Evolutionary conservation across 1,139 yeast species (phyloP), one percentile per base, ranked within the genome.

Genomic region (Candida labiduridarum): DNA sequence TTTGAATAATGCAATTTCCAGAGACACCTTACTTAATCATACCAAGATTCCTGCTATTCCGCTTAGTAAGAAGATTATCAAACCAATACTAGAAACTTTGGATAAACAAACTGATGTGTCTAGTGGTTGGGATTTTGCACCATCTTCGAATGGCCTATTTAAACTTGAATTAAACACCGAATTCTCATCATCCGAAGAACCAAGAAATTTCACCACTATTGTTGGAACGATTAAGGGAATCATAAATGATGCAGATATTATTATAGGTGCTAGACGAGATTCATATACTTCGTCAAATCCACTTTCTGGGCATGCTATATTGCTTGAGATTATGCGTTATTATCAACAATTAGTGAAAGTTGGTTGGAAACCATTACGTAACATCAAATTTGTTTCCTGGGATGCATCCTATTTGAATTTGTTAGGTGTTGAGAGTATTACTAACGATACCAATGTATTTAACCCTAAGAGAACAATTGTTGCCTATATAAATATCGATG

Each of bases 351-450:
- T 76, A 48, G 58, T 61, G 3, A 56, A 61, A 19, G 49, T 66
- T 41, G 81, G 81, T 1, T 76, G 81, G 81, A 70, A 68, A 56
- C 81, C 81, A 1, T 60, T 76, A 43, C 63, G 81, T 44, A 71
- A 67, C 30, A 72, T 76, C 39, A 67, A 68, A 49, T 75, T 76
- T 58, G 64, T 76, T 4, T 72, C 78, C 1, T 76, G 79, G 76
- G 81, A 76, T 57, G 79, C 75, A 1, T 60, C 73, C 15, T 56
- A 65, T 31, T 67, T 66, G 49, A 76, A 77, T 2, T 58, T 67
- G 18, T 49, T 70, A 14, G 80, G 80, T 0, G 62, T 75, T 0
- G 65, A 64, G 46, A 50, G 57, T 4, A 59, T 57, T 30, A 56
- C 65, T 4, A 65, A 67, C 36, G 71, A 68, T 45, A 47, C 61